Base-by-base conservation (phyloP, 2,329 filamentous ascomycete genomes). In the Phialemonium atrogriseum region DNA sequence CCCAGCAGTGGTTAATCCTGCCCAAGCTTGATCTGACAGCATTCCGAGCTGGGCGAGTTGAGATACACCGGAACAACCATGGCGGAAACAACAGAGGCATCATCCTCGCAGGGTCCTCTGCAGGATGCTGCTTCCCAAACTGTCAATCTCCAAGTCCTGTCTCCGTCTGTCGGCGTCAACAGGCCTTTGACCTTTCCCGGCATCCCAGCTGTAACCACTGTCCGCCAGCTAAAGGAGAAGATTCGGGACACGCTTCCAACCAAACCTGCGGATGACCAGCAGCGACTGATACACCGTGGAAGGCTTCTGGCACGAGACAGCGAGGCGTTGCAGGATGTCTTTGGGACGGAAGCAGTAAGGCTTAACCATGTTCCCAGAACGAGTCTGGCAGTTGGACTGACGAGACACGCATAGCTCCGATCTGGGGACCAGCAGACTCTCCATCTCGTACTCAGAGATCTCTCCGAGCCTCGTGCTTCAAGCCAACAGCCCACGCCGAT, bases 201-300 rank as follows among this genome's bases (percentile, higher is more conserved):
- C 14, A 51, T 77, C 9, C 56, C 67, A 10, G 57, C 60, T 24
- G 56, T 58, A 2, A 73, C 68, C 2, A 77, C 71, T 0, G 58
- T 79, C 28, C 64, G 62, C 34, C 58, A 30, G 49, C 54, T 80
- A 20, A 79, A 78, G 48, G 64, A 66, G 25, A 70, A 58, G 47
- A 75, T 80, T 36, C 68, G 71, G 19, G 60, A 73, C 43, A 47
- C 51, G 4, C 48, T 78, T 24, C 54, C 61, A 15, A 50, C 66
- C 26, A 66, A 62, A 31, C 73, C 73, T 4, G 44, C 61, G 11
- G 63, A 74, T 37, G 64, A 73, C 20, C 61, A 67, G 20, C 72
- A 79, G 48, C 63, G 75, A 24, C 54, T 80, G 36, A 80, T 80
- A 22, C 67, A 79, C 44, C 62, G 69, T 24, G 76, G 76, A 1